Evolutionary conservation across 106 monocot species (phyloP), one percentile per base, ranked within the genome.

Genomic region (Ottelia alismoides): DNA sequence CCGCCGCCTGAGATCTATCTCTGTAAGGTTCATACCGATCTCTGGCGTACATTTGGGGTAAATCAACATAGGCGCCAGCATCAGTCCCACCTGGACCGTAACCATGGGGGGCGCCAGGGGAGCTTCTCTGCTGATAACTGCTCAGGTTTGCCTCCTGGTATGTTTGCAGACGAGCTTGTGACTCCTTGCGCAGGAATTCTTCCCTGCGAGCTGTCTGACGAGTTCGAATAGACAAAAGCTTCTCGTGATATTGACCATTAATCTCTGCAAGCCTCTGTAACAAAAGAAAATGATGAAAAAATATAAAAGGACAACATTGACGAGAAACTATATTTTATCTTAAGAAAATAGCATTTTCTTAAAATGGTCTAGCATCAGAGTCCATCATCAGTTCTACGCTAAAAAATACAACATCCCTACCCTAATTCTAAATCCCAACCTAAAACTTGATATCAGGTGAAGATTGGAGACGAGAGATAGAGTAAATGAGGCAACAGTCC

Each of bases 201-300:
- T 93, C 87, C 54, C 93, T 77, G 2, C 52, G 61, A 14, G 64
- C 69, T 60, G 76, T 63, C 65, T 87, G 87, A 9, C 73, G 76
- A 49, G 83, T 64, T 32, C 93, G 77, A 20, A 76, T 27, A 16
- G 70, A 56, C 4, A 68, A 22, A 30, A 93, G 52, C 53, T 84
- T 87, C 58, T 93, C 87, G 35, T 87, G 75, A 61, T 83, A 87
- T 22, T 87, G 74, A 7, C 58, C 24, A 49, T 89, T 89, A 25
- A 98, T 90, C 64, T 90, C 85, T 28, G 31, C 72, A 20, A 98
- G 65, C 28, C 79, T 85, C 96, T 98, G 82, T 45, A 47, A 50
- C 17, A 22, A 17, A 49, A n/a, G 24, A 31, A 56, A 9, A 40
- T 14, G 2, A 0, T 1, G 0, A 47, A 7, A 54, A n/a, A n/a